Conservation (phyloP, 768 basidiomycete genomes). For the Lentinula detonsa region DNA sequence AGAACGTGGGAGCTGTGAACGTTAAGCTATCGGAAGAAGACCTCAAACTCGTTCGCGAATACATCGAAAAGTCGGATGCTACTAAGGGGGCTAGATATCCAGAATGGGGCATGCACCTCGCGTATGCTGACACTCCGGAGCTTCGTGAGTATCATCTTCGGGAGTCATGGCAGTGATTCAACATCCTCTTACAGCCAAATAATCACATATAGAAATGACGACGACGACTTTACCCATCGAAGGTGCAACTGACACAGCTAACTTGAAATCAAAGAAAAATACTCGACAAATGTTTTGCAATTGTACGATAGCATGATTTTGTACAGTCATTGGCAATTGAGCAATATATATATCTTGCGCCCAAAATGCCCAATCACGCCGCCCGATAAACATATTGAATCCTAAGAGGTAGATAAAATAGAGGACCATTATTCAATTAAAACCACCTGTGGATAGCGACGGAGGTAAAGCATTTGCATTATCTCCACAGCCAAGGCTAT, state of each 20-base stretch:
- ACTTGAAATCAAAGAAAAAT: neutral
- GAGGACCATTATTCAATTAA: neutral
- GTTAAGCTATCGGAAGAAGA: constrained; percentile 22
- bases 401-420: too few species aligned
- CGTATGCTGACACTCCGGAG: neutral
- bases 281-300: neutral
- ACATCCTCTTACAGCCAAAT: neutral
- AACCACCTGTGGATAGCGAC: constrained; percentile 62
- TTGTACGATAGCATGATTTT: neutral
- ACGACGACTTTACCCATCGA: neutral
- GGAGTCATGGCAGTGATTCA: neutral
- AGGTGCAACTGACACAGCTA: neutral
- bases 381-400: too few species aligned
- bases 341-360: neutral
- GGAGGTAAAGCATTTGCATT: constrained; percentile 45
- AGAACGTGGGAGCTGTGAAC: constrained; percentile 27
- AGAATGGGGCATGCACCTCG: neutral
- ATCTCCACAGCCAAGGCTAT: constrained; percentile 45
- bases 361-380: too few species aligned
- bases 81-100: neutral
- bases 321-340: neutral
- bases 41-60: constrained; percentile 20
- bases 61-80: neutral
- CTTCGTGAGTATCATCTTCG: neutral
- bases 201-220: neutral